Percentiles rank a stretch among this genome's conserved stretches.
Conservation (phyloP, 371 early-diverging fungal species). For the Syncephalis fuscata region DNA sequence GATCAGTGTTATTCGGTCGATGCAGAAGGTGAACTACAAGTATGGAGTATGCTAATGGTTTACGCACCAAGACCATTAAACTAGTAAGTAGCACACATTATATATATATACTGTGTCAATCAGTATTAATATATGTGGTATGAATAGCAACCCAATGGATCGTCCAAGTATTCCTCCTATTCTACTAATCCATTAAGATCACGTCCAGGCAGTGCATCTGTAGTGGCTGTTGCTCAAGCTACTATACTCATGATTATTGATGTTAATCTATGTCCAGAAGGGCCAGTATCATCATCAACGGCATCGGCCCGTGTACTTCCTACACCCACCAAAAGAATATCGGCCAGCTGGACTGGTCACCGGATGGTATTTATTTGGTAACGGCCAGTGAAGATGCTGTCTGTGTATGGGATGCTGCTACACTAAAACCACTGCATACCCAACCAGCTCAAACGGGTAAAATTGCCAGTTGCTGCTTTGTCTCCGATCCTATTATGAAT, state of each 20-base stretch:
- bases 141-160: not conserved
- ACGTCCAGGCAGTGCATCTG: not conserved
- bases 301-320: not conserved
- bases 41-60: not conserved
- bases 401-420: not conserved
- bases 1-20: not conserved
- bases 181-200: not conserved
- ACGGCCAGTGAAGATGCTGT: not conserved
- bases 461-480: not conserved
- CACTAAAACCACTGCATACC: not conserved
- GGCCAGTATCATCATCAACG: not conserved
- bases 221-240: not conserved
- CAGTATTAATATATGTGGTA: not conserved
- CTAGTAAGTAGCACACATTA: not conserved
- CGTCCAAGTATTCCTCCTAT: not conserved
- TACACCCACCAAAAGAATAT: conserved; percentile 1
- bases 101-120: not conserved
- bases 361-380: not conserved
- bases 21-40: not conserved
- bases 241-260: not conserved
- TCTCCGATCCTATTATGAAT: not conserved
- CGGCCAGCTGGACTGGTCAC: not conserved
- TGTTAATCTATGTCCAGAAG: not conserved
- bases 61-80: not conserved
- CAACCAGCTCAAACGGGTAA: not conserved